A percentile compares a stretch with the other conserved stretches of the same genome.
phyloP scores from a whole-genome alignment of 2,329 filamentous ascomycete species.

The Dactylellina sp. region DNA sequence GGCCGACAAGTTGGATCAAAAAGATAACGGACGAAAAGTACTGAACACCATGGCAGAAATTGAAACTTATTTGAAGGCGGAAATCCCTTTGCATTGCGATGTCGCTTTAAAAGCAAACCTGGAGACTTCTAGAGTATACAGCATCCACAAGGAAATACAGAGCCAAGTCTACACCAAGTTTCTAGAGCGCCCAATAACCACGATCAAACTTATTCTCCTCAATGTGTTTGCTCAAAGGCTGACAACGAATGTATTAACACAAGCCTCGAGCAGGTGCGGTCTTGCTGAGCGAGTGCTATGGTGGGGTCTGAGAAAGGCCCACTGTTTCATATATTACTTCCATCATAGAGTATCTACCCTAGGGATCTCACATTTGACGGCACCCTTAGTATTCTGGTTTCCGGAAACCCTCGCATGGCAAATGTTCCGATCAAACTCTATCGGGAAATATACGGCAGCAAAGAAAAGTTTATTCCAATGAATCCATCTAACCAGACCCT shows the following conservation, averaged over 20 bases:
- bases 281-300: constrained; percentile 17
- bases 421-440: constrained; percentile 38
- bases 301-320: constrained; percentile 30
- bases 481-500: constrained; percentile 19
- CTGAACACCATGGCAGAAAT: constrained; percentile 34
- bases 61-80: constrained; percentile 20
- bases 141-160: constrained; percentile 12
- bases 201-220: constrained; percentile 19
- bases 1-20: constrained; percentile 34
- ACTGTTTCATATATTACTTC: constrained; percentile 36
- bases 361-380: constrained; percentile 34
- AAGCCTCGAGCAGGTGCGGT: not conserved
- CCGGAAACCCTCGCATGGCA: constrained; percentile 43
- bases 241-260: constrained; percentile 14
- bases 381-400: constrained; percentile 23
- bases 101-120: not conserved
- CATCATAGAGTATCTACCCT: constrained; percentile 45
- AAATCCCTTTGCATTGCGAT: constrained; percentile 13
- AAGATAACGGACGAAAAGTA: constrained; percentile 30
- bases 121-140: not conserved
- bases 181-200: constrained; percentile 14
- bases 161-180: constrained; percentile 16
- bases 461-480: constrained; percentile 5
- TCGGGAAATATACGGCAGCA: constrained; percentile 42
- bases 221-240: constrained; percentile 1